A percentile compares a stretch with the other conserved stretches of the same genome.
Conservation (phyloP, 345 rosid genomes). For the Moringa oleifera region DNA sequence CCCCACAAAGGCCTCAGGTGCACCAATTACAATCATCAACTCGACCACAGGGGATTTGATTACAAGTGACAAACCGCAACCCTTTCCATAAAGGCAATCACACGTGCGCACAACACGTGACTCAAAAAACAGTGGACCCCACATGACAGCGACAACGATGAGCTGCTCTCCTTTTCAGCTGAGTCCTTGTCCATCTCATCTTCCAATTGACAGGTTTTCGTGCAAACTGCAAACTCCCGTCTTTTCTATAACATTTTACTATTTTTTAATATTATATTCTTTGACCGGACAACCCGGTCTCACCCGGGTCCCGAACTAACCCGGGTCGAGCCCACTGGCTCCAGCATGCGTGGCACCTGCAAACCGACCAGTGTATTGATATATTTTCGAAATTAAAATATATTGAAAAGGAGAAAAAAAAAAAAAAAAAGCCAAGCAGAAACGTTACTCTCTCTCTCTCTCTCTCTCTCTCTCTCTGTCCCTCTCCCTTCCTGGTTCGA, state of each 20-base stretch:
- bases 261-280: neutral
- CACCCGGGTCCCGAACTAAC: neutral
- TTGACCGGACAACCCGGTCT: neutral
- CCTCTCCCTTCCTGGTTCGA: slow-evolving; percentile 26
- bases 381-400: neutral
- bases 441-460: slow-evolving; percentile 19
- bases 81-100: neutral
- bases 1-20: neutral
- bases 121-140: neutral
- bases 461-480: slow-evolving; percentile 13
- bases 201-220: slow-evolving; percentile 20
- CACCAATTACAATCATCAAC: too few relatives aligned
- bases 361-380: slow-evolving; percentile 27
- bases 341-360: slow-evolving; percentile 33
- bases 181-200: slow-evolving; percentile 17
- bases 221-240: neutral
- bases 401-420: neutral
- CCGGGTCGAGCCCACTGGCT: slow-evolving; percentile 1
- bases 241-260: too few relatives aligned
- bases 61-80: too few relatives aligned
- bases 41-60: too few relatives aligned
- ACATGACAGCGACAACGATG: slow-evolving; percentile 10
- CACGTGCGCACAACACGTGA: slow-evolving; percentile 18
- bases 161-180: slow-evolving; percentile 21
- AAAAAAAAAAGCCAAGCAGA: slow-evolving; percentile 20